Evolutionary conservation across 2,329 filamentous ascomycete species (phyloP).

Genomic region (Colletotrichum echinochloae): DNA sequence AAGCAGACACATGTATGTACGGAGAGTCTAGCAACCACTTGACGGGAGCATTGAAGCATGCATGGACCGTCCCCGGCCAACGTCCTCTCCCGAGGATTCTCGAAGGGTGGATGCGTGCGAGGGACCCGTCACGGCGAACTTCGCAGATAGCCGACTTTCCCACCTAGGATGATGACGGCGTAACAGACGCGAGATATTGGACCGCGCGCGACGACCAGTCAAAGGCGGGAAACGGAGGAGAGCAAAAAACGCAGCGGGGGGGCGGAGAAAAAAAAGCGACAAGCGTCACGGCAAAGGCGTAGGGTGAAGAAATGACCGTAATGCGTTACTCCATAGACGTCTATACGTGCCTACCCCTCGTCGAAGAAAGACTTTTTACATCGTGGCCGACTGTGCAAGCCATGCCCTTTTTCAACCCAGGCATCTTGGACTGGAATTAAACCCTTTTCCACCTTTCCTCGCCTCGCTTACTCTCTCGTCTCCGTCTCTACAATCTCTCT

Average conservation of each 20-base stretch:
- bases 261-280: background rate
- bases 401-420: slow-evolving; percentile 28
- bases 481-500: background rate
- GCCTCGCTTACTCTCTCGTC: background rate
- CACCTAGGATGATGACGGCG: background rate
- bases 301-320: slow-evolving; percentile 36
- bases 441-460: slow-evolving; percentile 4
- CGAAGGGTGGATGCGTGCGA: background rate
- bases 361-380: slow-evolving; percentile 41
- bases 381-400: slow-evolving; percentile 37
- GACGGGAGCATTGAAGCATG: background rate
- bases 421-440: slow-evolving; percentile 25
- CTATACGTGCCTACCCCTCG: slow-evolving; percentile 37
- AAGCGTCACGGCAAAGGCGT: too few relatives aligned
- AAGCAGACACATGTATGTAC: background rate
- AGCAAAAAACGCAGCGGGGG: background rate
- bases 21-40: background rate
- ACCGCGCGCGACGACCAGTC: background rate
- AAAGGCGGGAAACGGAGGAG: background rate
- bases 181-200: background rate
- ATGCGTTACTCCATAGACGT: slow-evolving; percentile 41
- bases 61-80: background rate
- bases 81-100: background rate
- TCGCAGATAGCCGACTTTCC: background rate
- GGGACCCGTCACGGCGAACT: background rate